These are phyloP conservation scores for Ceratobasidium sp. DNA, from an alignment of 1,284 basidiomycete genomes.

Conservation along the genomic window DNA sequence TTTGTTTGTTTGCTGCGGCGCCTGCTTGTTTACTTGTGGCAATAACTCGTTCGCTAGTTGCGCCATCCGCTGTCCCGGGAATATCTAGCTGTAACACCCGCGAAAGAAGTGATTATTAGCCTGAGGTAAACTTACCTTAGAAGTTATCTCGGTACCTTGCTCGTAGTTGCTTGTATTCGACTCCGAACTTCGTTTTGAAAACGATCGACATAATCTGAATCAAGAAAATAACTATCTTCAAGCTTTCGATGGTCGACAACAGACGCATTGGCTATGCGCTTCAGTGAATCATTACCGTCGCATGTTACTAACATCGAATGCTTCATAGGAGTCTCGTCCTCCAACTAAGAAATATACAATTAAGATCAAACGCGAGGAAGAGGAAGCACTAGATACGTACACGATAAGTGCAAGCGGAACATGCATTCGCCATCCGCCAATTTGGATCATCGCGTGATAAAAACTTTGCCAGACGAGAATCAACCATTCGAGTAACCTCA, in stretches of 20 bases:
- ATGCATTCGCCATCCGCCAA: conserved; percentile 49
- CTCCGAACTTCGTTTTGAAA: conserved; percentile 48
- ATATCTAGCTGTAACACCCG: too few species aligned
- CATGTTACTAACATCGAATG: conserved; percentile 42
- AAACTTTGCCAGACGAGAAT: conserved; percentile 11
- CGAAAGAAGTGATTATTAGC: too few species aligned
- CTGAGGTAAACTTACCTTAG: neutral
- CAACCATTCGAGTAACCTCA: conserved; percentile 30
- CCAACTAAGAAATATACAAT: conserved; percentile 39
- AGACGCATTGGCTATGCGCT: conserved; percentile 12
- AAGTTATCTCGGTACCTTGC: neutral
- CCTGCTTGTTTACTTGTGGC: too few species aligned
- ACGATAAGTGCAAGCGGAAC: conserved; percentile 49
- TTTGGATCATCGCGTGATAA: conserved; percentile 31
- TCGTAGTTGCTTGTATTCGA: neutral
- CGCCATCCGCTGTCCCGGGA: too few species aligned
- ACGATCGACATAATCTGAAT: conserved; percentile 45
- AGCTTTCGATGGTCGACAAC: conserved; percentile 46
- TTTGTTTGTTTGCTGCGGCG: too few species aligned
- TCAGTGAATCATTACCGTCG: conserved; percentile 49
- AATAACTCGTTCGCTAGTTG: too few species aligned
- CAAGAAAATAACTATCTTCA: conserved; percentile 48
- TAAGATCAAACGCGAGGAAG: too few species aligned
- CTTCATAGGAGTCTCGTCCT: conserved; percentile 43
- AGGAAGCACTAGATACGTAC: conserved; percentile 22